Evolutionary conservation across 768 basidiomycete genomes (phyloP), one percentile per base, ranked within the genome.

Genomic region (Suillus luteus): DNA sequence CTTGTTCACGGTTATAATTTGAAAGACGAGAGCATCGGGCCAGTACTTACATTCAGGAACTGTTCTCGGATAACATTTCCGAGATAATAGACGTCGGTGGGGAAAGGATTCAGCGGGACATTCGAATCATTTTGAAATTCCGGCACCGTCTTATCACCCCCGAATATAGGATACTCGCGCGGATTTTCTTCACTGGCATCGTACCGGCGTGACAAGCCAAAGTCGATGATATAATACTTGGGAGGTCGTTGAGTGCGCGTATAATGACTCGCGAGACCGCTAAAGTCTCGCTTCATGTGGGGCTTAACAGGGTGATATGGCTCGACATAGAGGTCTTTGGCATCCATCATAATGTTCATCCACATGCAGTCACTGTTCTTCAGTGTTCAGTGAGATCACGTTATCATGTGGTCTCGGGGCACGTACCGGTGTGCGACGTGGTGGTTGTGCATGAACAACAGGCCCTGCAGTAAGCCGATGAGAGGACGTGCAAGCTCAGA

Each of bases 51-150:
- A 62, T 70, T 51, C 0, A 76, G n/a, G 58, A 81, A 78, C n/a
- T 77, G 68, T 54, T 22, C 62, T 14, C 64, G 67, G 12, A 81
- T 72, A 9, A 76, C 24, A 52, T 82, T 82, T 0, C 81, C 81
- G 0, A 83, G 64, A 37, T 77, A 78, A 63, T 81, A 84, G 4
- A 84, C 70, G 40, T 84, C 83, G 0, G 76, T 77, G 0, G 76
- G 69, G 51, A 83, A 84, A 0, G 81, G 79, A 64, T 84, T 66
- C 11, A 73, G 68, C 0, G 70, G 74, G 7, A 37, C 12, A 1
- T 64, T 41, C 0, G 63, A 38, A 7, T 61, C 67, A 14, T 69
- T 68, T 22, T 74, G 68, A 44, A 75, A 77, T 62, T 82, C 81
- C 1, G 82, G 82, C 0, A 76, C 77, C 0, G 78, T 69, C 59